phyloP scores from a whole-genome alignment of 2,329 filamentous ascomycete genomes.

The Penicillium occitanis region DNA sequence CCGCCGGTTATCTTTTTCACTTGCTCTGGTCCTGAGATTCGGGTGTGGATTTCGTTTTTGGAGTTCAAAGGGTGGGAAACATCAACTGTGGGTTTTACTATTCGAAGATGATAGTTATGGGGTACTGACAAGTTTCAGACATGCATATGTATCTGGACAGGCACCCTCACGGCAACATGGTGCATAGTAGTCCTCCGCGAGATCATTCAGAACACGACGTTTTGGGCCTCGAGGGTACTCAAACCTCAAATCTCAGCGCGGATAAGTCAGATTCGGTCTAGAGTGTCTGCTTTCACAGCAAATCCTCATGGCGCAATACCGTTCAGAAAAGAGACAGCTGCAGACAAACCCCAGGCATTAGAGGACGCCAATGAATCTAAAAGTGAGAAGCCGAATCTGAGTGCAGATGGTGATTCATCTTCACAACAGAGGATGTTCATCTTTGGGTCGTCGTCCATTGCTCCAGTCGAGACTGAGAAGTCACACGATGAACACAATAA shows the following conservation, averaged over 20 bases:
- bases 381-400: background rate
- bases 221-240: conserved; percentile 16
- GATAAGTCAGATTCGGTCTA: conserved; percentile 3
- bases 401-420: background rate
- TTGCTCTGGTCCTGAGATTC: conserved; percentile 11
- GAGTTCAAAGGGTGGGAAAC: background rate
- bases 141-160: conserved; percentile 7
- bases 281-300: background rate
- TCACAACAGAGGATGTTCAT: background rate
- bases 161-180: conserved; percentile 14
- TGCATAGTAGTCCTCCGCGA: conserved; percentile 6
- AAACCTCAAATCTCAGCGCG: conserved; percentile 7
- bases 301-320: background rate
- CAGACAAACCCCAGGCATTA: background rate
- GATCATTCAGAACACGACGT: conserved; percentile 14
- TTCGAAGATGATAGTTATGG: background rate
- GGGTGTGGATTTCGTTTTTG: conserved; percentile 10
- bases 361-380: background rate
- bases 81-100: conserved; percentile 2
- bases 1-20: conserved; percentile 7
- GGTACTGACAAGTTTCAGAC: background rate
- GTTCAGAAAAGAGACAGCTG: background rate
- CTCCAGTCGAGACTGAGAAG: background rate
- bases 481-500: background rate
- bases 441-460: background rate